Evolutionary conservation across 192 early-diverging fungal species (phyloP).

Genomic region (Obelidium mucronatum): DNA sequence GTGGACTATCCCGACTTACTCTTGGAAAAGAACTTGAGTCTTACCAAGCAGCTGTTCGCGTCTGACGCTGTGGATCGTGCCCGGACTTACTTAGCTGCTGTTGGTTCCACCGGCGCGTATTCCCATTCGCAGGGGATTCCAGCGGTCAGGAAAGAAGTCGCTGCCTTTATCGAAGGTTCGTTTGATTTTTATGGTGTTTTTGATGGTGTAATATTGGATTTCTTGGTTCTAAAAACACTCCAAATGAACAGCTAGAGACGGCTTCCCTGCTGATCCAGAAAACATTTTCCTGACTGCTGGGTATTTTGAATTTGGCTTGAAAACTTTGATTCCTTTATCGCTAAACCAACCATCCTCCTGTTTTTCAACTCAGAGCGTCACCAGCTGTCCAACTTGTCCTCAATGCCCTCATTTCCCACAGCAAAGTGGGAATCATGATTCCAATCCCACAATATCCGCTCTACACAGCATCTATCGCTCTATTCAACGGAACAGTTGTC

Average conservation of each 20-base stretch:
- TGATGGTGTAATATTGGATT: neutral
- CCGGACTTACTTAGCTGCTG: constrained; percentile 71
- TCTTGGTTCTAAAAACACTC: neutral
- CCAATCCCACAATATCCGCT: constrained; percentile 99
- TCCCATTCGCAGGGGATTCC: constrained; percentile 93
- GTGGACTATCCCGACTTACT: constrained; percentile 87
- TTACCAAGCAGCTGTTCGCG: constrained; percentile 71
- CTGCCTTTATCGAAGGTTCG: constrained; percentile 81
- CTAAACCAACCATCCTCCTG: neutral
- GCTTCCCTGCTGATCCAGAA: constrained; percentile 82
- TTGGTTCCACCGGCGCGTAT: constrained; percentile 87
- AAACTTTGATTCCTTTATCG: neutral
- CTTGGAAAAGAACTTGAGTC: constrained; percentile 53
- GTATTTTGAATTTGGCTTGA: too few species aligned
- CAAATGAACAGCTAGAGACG: constrained; percentile 75
- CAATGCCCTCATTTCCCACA: constrained; percentile 81
- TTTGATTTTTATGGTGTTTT: neutral
- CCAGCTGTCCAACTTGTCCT: constrained; percentile 93
- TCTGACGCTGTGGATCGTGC: constrained; percentile 88
- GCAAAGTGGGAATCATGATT: constrained; percentile 94
- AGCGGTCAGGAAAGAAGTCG: constrained; percentile 83
- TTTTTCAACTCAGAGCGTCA: constrained; percentile 71
- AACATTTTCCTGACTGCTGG: constrained; percentile 53
- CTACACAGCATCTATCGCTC: constrained; percentile 90
- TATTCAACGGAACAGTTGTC: constrained; percentile 85